Evolutionary conservation across 176 grass and related monocot genomes (phyloP).

Genomic region (Aechmea fasciata): DNA sequence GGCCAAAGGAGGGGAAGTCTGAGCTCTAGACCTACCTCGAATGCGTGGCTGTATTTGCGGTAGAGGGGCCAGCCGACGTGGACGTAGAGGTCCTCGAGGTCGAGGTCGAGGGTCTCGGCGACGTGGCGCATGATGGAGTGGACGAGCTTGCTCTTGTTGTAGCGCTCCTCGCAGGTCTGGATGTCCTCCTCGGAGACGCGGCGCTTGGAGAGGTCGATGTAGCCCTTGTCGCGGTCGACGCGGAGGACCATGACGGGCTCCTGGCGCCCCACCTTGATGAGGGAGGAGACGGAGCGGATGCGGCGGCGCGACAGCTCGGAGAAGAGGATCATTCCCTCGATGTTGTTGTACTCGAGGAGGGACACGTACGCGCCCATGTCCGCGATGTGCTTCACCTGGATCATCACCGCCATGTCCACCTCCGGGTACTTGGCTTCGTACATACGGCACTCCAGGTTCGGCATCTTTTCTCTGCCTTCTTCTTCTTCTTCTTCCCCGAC

Average conservation of each 20-base stretch:
- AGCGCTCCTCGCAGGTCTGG: constrained; percentile 66
- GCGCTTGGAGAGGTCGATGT: constrained; percentile 93
- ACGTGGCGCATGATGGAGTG: constrained; percentile 99
- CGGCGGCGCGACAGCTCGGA: constrained; percentile 90
- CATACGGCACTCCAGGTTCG: constrained; percentile 80
- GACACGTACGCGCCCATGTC: constrained; percentile 94
- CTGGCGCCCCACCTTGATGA: constrained; percentile 97
- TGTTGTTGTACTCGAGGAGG: constrained; percentile 93
- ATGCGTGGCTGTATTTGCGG: constrained; percentile 84
- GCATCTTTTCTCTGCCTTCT: constrained; percentile 18
- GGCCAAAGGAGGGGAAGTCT: neutral
- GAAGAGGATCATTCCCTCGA: constrained; percentile 98
- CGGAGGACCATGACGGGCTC: constrained; percentile 94
- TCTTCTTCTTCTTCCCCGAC: neutral
- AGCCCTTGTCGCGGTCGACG: constrained; percentile 89
- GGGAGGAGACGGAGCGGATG: constrained; percentile 75
- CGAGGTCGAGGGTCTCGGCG: constrained; percentile 74
- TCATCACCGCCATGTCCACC: constrained; percentile 93
- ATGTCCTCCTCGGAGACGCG: constrained; percentile 91
- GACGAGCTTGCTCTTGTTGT: constrained; percentile 95
- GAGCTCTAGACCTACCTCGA: constrained; percentile 31
- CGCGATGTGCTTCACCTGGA: constrained; percentile 96
- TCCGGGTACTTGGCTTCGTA: constrained; percentile 73
- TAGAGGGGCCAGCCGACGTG: constrained; percentile 76
- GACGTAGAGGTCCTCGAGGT: constrained; percentile 77